Conservation (phyloP, 768 basidiomycete species). For the Trametes punicea region DNA sequence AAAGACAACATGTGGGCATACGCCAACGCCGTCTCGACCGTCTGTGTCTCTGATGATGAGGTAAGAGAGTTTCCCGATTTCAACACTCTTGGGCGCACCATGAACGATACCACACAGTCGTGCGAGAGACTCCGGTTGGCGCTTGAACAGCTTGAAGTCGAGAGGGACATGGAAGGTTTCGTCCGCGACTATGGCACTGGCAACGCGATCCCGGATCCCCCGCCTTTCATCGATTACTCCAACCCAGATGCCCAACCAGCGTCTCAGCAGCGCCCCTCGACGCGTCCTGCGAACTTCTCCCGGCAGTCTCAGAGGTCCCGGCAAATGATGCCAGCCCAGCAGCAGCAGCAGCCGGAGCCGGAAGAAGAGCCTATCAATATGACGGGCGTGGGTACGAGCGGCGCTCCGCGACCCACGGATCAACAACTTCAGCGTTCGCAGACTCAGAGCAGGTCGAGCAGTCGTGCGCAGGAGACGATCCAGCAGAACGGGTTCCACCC, state of each 20-base stretch:
- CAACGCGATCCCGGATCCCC: conserved; percentile 81
- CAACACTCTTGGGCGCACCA: not conserved
- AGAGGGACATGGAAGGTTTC: conserved; percentile 85
- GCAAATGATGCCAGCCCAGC: conserved; percentile 31
- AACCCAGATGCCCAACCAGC: conserved; percentile 62
- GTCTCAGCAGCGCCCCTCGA: conserved; percentile 52
- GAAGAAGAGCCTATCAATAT: conserved; percentile 48
- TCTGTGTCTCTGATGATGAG: conserved; percentile 95
- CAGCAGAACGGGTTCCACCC: conserved; percentile 10
- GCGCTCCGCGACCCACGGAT: conserved; percentile 37
- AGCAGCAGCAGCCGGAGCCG: conserved; percentile 38
- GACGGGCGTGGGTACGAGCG: conserved; percentile 72
- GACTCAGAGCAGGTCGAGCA: conserved; percentile 30
- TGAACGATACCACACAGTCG: conserved; percentile 48
- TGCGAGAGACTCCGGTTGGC: conserved; percentile 87
- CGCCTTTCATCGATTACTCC: conserved; percentile 80
- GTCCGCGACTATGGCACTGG: conserved; percentile 89
- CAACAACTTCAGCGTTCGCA: conserved; percentile 30
- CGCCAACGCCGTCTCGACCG: conserved; percentile 93
- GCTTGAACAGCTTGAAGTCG: conserved; percentile 86
- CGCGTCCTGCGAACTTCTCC: conserved; percentile 53
- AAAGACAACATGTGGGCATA: conserved; percentile 96
- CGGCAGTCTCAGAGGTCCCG: conserved; percentile 39
- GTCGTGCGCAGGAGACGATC: conserved; percentile 10
- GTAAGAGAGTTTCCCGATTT: conserved; percentile 39